These are phyloP conservation scores for Botrytis fragariae DNA, from an alignment of 2,329 filamentous ascomycete genomes.

Conservation along the genomic window DNA sequence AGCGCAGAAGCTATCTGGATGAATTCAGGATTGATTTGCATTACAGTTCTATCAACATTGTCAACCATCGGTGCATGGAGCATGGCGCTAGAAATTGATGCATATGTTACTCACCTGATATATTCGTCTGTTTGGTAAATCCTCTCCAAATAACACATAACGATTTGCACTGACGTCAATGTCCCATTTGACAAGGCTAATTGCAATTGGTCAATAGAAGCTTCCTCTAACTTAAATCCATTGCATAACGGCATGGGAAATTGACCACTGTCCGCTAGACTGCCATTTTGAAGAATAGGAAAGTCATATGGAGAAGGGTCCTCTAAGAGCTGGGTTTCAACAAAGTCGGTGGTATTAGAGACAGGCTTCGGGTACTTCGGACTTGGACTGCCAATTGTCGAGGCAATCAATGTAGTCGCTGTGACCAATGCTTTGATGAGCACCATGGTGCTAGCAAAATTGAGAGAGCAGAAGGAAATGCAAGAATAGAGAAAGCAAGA, in stretches of 20 bases:
- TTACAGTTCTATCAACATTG: constrained; percentile 46
- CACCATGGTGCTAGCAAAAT: constrained; percentile 1
- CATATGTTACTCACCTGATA: constrained; percentile 49
- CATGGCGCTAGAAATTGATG: no score
- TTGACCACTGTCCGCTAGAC: constrained; percentile 29
- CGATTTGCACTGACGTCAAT: constrained; percentile 57
- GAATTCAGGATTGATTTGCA: constrained; percentile 68
- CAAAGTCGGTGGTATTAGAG: constrained; percentile 19
- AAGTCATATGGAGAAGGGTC: constrained; percentile 42
- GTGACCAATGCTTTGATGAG: constrained; percentile 10
- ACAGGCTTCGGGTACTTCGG: constrained; percentile 5
- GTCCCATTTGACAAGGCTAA: constrained; percentile 51
- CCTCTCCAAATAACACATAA: constrained; percentile 61
- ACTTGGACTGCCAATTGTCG: constrained; percentile 9
- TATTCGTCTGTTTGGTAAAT: constrained; percentile 62
- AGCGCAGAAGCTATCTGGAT: constrained; percentile 57
- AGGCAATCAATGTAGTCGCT: constrained; percentile 6
- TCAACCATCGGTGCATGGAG: constrained; percentile 8
- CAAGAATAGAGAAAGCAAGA: background rate
- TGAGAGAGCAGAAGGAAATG: background rate
- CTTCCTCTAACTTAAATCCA: constrained; percentile 63
- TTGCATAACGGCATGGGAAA: constrained; percentile 65
- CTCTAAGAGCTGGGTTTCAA: constrained; percentile 39
- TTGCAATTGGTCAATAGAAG: constrained; percentile 67
- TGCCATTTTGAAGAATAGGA: constrained; percentile 39